Conservation (phyloP, 805 yeast species). For the Wickerhamiella sergipiensis region DNA sequence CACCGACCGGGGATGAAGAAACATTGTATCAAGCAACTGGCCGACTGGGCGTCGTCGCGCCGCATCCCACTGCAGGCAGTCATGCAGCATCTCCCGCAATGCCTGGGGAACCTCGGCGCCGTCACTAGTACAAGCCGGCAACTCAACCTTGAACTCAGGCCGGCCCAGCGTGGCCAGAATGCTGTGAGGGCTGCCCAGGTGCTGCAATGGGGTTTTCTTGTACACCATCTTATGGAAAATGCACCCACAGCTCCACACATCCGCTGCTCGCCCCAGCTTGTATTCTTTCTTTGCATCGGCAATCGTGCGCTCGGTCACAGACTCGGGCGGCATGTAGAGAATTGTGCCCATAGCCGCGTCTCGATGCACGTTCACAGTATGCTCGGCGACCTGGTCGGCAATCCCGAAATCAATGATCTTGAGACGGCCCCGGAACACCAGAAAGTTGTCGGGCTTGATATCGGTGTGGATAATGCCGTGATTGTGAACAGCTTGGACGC, state of each 20-base stretch:
- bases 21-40: slow-evolving; percentile 49
- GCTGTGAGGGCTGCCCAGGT: slow-evolving; percentile 29
- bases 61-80: slow-evolving; percentile 64
- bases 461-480: slow-evolving; percentile 86
- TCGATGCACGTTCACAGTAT: slow-evolving; percentile 78
- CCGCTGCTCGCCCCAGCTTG: slow-evolving; percentile 91
- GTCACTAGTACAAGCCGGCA: slow-evolving; percentile 49
- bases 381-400: slow-evolving; percentile 84
- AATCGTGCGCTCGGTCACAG: slow-evolving; percentile 47
- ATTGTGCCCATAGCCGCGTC: slow-evolving; percentile 93
- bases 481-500: slow-evolving; percentile 80
- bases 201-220: slow-evolving; percentile 70
- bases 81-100: slow-evolving; percentile 55
- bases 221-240: slow-evolving; percentile 91
- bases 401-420: slow-evolving; percentile 88
- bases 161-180: slow-evolving; percentile 52
- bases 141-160: slow-evolving; percentile 58
- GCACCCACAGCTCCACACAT: slow-evolving; percentile 97
- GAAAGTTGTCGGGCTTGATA: slow-evolving; percentile 85
- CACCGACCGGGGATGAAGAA: slow-evolving; percentile 26
- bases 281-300: slow-evolving; percentile 22
- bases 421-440: slow-evolving; percentile 68
- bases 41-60: slow-evolving; percentile 48
- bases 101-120: slow-evolving; percentile 52
- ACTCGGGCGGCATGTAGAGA: slow-evolving; percentile 96